phyloP scores from a whole-genome alignment of 2,329 filamentous ascomycete species.

The Dothideomycetidae sp. region DNA sequence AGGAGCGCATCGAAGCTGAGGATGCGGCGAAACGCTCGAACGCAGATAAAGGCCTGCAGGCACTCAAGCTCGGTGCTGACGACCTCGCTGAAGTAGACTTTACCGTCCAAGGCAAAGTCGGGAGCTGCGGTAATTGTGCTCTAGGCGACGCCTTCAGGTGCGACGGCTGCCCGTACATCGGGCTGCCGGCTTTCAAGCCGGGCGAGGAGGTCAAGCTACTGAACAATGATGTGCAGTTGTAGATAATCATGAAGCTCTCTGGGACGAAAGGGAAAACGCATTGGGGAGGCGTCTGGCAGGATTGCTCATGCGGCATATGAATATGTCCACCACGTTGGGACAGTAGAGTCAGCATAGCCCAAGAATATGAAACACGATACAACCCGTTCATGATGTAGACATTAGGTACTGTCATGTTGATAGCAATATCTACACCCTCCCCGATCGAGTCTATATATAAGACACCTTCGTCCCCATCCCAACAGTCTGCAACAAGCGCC shows the following conservation, averaged over 20 bases:
- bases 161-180: slow-evolving; percentile 66
- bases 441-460: too few species aligned
- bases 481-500: slow-evolving; percentile 67
- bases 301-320: too few species aligned
- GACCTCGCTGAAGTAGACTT: slow-evolving; percentile 90
- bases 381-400: too few species aligned
- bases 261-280: neutral
- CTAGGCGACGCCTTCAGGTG: slow-evolving; percentile 67
- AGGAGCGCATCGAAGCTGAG: slow-evolving; percentile 72
- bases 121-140: slow-evolving; percentile 86
- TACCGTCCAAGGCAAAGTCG: slow-evolving; percentile 91
- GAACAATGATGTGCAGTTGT: slow-evolving; percentile 77
- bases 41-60: slow-evolving; percentile 50
- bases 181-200: slow-evolving; percentile 88
- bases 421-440: too few species aligned
- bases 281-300: too few species aligned
- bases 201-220: slow-evolving; percentile 84
- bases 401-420: too few species aligned
- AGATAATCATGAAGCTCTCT: slow-evolving; percentile 14
- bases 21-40: slow-evolving; percentile 53
- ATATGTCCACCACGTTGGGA: too few species aligned
- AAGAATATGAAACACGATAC: too few species aligned
- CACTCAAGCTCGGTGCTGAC: slow-evolving; percentile 56
- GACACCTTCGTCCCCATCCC: slow-evolving; percentile 97
- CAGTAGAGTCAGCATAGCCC: too few species aligned